These are phyloP conservation scores for Crinitomyces ghanaensis DNA, from an alignment of 805 yeast genomes.

Conservation along the genomic window DNA sequence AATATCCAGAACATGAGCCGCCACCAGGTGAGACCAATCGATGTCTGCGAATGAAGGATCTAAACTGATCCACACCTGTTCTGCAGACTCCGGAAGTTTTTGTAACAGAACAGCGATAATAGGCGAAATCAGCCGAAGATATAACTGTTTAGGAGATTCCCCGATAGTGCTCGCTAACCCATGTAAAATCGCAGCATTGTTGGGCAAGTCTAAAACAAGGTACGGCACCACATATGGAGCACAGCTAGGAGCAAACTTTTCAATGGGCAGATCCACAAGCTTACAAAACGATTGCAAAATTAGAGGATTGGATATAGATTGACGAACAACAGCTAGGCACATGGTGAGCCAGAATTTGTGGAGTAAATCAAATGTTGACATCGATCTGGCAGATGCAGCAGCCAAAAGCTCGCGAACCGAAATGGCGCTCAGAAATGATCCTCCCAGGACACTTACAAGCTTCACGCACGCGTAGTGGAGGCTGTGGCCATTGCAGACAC, in stretches of 20 bases:
- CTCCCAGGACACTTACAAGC: slow-evolving; percentile 54
- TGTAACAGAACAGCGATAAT: slow-evolving; percentile 47
- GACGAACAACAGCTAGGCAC: slow-evolving; percentile 50
- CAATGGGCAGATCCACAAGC: slow-evolving; percentile 49
- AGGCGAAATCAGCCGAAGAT: slow-evolving; percentile 37
- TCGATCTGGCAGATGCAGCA: slow-evolving; percentile 43
- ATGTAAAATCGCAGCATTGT: slow-evolving; percentile 48
- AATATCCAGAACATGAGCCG: slow-evolving; percentile 16
- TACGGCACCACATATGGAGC: slow-evolving; percentile 67
- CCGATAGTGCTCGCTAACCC: slow-evolving; percentile 46
- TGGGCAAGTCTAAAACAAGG: slow-evolving; percentile 45
- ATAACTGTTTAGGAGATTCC: slow-evolving; percentile 34
- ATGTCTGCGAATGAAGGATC: slow-evolving; percentile 35
- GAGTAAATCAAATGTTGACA: slow-evolving; percentile 68
- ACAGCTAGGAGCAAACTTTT: slow-evolving; percentile 56
- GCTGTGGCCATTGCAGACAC: slow-evolving; percentile 53
- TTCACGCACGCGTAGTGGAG: slow-evolving; percentile 55
- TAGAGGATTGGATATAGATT: slow-evolving; percentile 36
- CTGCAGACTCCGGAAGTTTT: slow-evolving; percentile 39
- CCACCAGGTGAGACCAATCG: slow-evolving; percentile 21
- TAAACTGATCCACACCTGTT: slow-evolving; percentile 41
- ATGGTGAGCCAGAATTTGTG: slow-evolving; percentile 71
- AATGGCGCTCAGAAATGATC: slow-evolving; percentile 54
- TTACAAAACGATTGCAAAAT: slow-evolving; percentile 52
- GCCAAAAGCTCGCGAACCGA: slow-evolving; percentile 53